Evolutionary conservation across 805 yeast genomes (phyloP).

Genomic region (Wickerhamomyces strasburgensis): DNA sequence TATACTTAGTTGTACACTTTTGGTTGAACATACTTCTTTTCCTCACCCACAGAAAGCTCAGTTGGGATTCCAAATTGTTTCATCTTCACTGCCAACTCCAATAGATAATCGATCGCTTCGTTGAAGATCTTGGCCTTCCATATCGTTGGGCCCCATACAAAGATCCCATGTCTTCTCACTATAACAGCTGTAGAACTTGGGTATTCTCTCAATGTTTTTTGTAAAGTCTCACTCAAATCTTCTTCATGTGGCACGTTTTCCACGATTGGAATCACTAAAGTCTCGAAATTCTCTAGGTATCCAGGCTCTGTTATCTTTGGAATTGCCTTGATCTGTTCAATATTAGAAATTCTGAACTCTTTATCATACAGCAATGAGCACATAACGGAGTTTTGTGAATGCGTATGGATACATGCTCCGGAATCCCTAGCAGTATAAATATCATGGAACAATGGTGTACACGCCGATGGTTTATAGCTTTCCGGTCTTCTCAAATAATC

Average conservation of each 20-base stretch:
- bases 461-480: conserved; percentile 80
- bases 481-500: conserved; percentile 58
- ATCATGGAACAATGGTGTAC: conserved; percentile 83
- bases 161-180: conserved; percentile 90
- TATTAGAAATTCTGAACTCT: conserved; percentile 70
- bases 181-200: conserved; percentile 82
- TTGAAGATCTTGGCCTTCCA: conserved; percentile 92
- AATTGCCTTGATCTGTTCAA: conserved; percentile 91
- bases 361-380: conserved; percentile 63
- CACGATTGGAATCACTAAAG: conserved; percentile 79
- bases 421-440: conserved; percentile 63
- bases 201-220: conserved; percentile 57
- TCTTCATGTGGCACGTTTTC: conserved; percentile 90
- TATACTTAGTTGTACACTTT: conserved; percentile 18
- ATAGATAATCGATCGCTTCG: conserved; percentile 86
- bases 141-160: conserved; percentile 92
- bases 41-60: conserved; percentile 31
- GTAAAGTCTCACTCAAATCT: conserved; percentile 64
- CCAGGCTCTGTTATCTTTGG: conserved; percentile 53
- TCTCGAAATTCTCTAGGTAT: conserved; percentile 66
- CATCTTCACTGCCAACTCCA: conserved; percentile 85
- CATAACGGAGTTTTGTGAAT: conserved; percentile 85
- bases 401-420: conserved; percentile 94
- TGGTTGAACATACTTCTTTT: conserved; percentile 23
- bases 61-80: conserved; percentile 60